These are phyloP conservation scores for Entonaema liquescens DNA, from an alignment of 495 filamentous ascomycete species.

Conservation along the genomic window DNA sequence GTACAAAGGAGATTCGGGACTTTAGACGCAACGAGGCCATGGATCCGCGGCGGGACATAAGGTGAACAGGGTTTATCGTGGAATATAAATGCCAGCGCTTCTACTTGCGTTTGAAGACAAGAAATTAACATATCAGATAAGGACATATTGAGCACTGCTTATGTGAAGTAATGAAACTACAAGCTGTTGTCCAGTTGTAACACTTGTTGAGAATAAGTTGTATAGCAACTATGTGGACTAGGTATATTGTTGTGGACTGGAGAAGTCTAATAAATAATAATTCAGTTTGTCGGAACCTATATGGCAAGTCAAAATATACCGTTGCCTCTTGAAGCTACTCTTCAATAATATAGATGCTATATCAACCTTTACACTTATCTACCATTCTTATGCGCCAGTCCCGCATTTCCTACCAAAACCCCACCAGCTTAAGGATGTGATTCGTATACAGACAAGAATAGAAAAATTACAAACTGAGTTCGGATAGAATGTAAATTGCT, in stretches of 20 bases:
- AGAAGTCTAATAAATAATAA: no score
- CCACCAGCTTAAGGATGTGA: no score
- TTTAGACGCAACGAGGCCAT: slow-evolving; percentile 83
- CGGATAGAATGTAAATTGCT: no score
- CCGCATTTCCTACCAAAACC: no score
- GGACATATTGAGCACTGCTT: neutral
- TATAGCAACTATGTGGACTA: neutral
- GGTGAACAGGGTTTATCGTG: slow-evolving; percentile 14
- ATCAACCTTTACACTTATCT: no score
- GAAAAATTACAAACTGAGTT: no score
- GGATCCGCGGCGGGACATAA: slow-evolving; percentile 77
- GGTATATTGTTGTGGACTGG: no score
- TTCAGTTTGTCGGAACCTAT: no score
- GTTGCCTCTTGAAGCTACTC: neutral
- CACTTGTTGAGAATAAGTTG: neutral
- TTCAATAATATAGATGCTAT: neutral
- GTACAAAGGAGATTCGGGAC: slow-evolving; percentile 88
- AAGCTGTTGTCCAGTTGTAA: neutral
- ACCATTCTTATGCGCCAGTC: no score
- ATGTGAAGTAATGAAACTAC: neutral
- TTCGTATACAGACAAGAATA: no score
- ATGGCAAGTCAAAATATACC: neutral
- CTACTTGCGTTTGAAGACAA: neutral
- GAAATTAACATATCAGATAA: neutral
- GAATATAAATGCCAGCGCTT: neutral